Evolutionary conservation across 129 eudicot species (phyloP).

Genomic region (Flaveria ramosissima): DNA sequence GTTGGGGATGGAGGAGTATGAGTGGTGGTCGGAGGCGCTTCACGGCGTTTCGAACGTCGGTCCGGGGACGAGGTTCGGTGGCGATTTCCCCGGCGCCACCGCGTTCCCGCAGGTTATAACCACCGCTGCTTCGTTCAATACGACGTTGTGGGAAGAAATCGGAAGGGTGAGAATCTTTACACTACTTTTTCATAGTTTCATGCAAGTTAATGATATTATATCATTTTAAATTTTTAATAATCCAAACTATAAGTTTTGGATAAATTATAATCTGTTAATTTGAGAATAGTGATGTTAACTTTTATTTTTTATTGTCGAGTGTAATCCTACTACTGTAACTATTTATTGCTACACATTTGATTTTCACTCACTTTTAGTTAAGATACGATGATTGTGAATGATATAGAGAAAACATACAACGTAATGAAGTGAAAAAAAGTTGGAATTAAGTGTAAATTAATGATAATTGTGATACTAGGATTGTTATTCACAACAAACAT

Average conservation of each 20-base stretch:
- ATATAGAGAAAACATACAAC: no score
- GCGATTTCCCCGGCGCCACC: conserved; percentile 79
- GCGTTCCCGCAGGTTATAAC: conserved; percentile 89
- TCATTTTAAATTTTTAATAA: no score
- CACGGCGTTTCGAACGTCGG: conserved; percentile 89
- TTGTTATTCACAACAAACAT: no score
- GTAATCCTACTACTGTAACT: no score
- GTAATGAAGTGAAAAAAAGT: no score
- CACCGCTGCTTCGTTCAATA: conserved; percentile 81
- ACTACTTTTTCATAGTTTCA: neutral
- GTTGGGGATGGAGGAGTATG: conserved; percentile 56
- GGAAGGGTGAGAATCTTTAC: conserved; percentile 55
- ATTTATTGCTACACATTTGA: no score
- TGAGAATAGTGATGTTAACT: no score
- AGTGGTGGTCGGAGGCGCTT: conserved; percentile 94
- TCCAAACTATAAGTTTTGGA: no score
- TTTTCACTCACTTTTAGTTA: no score
- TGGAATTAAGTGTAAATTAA: neutral
- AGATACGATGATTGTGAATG: no score
- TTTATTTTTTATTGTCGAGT: no score
- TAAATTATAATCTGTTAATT: no score
- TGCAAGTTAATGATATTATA: neutral
- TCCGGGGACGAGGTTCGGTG: conserved; percentile 76
- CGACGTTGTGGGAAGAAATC: conserved; percentile 75
- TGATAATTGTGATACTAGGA: neutral